phyloP scores from a whole-genome alignment of 257 asterid genomes.

The Primulina tabacum region DNA sequence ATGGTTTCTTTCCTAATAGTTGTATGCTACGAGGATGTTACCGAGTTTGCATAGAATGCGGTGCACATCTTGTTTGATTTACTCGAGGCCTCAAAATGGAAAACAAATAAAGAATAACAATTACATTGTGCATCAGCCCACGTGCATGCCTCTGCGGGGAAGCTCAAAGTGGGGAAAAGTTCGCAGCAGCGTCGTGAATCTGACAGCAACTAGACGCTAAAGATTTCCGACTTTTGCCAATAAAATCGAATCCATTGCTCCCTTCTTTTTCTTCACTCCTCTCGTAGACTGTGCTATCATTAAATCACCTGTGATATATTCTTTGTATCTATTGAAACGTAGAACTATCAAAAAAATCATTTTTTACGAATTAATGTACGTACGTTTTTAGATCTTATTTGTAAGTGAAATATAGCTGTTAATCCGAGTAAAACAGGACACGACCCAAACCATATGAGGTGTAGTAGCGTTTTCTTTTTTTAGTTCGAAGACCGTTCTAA shows the following conservation, averaged over 20 bases:
- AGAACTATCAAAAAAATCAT: too few relatives aligned
- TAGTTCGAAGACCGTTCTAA: too few relatives aligned
- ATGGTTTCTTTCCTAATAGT: too few relatives aligned
- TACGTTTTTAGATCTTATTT: too few relatives aligned
- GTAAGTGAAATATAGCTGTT: too few relatives aligned
- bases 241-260: too few relatives aligned
- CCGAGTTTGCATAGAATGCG: not conserved
- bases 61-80: not conserved
- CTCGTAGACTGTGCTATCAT: not conserved
- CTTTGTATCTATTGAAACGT: too few relatives aligned
- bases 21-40: not conserved
- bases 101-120: too few relatives aligned
- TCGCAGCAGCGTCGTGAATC: not conserved
- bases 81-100: not conserved
- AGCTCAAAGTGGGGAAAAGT: not conserved
- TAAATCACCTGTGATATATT: not conserved
- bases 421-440: too few relatives aligned
- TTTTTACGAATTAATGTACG: too few relatives aligned
- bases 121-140: not conserved
- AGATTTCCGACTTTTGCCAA: not conserved
- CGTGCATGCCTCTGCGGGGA: not conserved
- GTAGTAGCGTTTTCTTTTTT: too few relatives aligned
- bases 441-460: too few relatives aligned
- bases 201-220: slow-evolving; percentile 1
- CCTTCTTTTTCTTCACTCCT: not conserved